A percentile compares a stretch with the other conserved stretches of the same genome.
These are phyloP conservation scores for Strigomonas galati DNA, from an alignment of 208 protist genomes.

Conservation along the genomic window DNA sequence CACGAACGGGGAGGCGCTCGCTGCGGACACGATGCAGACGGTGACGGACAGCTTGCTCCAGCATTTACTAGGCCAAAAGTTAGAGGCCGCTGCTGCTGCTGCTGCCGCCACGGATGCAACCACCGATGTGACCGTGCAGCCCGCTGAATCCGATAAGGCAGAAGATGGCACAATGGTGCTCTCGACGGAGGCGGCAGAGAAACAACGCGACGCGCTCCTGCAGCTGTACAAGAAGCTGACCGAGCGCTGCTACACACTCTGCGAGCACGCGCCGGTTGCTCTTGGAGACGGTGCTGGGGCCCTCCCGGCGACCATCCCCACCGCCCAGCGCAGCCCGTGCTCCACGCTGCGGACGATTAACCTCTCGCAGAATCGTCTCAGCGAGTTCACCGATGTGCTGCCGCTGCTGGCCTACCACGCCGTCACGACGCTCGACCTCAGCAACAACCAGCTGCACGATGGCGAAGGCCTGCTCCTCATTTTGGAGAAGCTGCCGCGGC, in stretches of 20 bases:
- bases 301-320: slow-evolving; percentile 18
- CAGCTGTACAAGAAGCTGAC: slow-evolving; percentile 26
- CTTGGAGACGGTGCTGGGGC: background rate
- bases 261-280: slow-evolving; percentile 29
- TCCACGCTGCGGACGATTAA: slow-evolving; percentile 82
- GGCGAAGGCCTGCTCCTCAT: slow-evolving; percentile 78
- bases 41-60: slow-evolving; percentile 1
- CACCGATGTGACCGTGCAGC: background rate
- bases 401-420: slow-evolving; percentile 67
- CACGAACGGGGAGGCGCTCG: slow-evolving; percentile 9
- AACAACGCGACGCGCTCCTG: slow-evolving; percentile 24
- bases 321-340: slow-evolving; percentile 48
- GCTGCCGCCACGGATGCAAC: background rate
- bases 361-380: slow-evolving; percentile 76
- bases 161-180: slow-evolving; percentile 12
- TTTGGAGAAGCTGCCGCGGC: slow-evolving; percentile 64
- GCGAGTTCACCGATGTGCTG: slow-evolving; percentile 41
- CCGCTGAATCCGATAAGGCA: background rate
- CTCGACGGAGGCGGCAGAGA: slow-evolving; percentile 15
- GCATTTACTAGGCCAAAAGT: no score
- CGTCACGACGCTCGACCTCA: slow-evolving; percentile 88
- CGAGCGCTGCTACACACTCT: slow-evolving; percentile 29
- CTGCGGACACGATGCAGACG: background rate
- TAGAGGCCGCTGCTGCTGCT: background rate
- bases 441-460: slow-evolving; percentile 86